Base-by-base conservation (phyloP, 345 rosid species). In the Microcos paniculata region DNA sequence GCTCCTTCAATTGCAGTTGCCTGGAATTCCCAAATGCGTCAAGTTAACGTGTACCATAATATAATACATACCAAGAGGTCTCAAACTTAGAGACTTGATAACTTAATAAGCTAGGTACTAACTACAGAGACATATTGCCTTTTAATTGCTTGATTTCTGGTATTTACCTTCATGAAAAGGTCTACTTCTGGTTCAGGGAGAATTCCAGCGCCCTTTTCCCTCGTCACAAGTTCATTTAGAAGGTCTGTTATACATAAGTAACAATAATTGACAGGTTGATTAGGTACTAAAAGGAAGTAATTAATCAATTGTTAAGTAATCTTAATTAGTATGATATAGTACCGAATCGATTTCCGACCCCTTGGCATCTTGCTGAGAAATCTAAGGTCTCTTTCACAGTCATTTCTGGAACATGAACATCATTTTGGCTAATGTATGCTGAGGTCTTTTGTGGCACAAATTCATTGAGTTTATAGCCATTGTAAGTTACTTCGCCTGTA, bases 291-390 rank as follows among this genome's bases (percentile, higher is more conserved):
- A 35, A 53, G 57, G 4, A 4, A n/a, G 23, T 55, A 53, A 77
- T 13, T 33, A 31, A 24, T 11, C 14, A 58, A 18, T 26, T 4
- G 14, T 35, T 35, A 35, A 35, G 40, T 38, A 43, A 26, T 49
- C 40, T 35, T 35, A 35, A 35, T 35, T 7, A 35, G 40, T 35
- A 3, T 35, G 40, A 35, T 24, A 62, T n/a, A 24, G 48, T 65
- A 95, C 99, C 99, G 49, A 88, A 87, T 91, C 99, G 81, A 18
- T 85, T 85, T 11, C 99, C 98, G 52, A 91, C 88, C 8, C 99
- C 99, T 80, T 85, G 97, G 71, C 99, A 95, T 40, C 97, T 87
- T 8, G 98, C 97, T 3, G 98, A 95, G 82, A 95, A 93, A 82
- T 95, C 98, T 8, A 95, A 76, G 21, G 97, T 95, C 81, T 95